A percentile compares a stretch with the other conserved stretches of the same genome.
Evolutionary conservation across 2,329 filamentous ascomycete genomes (phyloP).

Genomic region (Plectosphaerella sp.): DNA sequence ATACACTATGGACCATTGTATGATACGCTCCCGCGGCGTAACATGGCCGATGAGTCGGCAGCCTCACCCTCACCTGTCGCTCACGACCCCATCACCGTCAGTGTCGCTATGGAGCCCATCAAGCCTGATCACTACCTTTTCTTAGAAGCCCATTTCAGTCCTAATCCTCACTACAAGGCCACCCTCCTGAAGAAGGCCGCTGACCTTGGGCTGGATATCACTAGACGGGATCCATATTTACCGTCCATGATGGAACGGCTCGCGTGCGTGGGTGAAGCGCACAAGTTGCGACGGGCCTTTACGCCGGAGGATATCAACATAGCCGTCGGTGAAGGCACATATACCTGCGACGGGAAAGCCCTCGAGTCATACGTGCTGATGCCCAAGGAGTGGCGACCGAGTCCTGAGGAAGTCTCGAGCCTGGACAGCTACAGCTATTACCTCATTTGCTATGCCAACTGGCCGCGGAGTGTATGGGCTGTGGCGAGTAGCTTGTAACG

Average conservation of each 20-base stretch:
- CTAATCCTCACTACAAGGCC: background rate
- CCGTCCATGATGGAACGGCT: background rate
- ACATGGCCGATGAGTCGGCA: too few species aligned
- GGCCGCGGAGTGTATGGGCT: background rate
- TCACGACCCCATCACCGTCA: too few species aligned
- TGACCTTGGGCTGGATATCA: background rate
- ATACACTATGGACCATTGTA: background rate
- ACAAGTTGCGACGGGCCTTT: background rate
- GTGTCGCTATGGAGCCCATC: background rate
- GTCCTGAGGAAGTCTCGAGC: background rate
- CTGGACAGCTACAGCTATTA: background rate
- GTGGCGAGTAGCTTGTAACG: too few species aligned
- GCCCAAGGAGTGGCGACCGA: background rate
- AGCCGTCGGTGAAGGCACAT: background rate
- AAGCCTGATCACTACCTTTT: background rate
- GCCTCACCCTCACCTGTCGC: too few species aligned
- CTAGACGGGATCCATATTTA: background rate
- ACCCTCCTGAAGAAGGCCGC: background rate
- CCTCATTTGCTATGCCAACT: background rate
- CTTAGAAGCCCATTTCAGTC: background rate
- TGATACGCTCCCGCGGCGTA: too few species aligned
- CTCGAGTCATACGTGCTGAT: background rate
- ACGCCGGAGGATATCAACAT: background rate
- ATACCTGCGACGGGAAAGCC: background rate
- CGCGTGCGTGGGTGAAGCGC: background rate